These are phyloP conservation scores for Acacia pycnantha DNA, from an alignment of 331 rosid genomes.

Conservation along the genomic window DNA sequence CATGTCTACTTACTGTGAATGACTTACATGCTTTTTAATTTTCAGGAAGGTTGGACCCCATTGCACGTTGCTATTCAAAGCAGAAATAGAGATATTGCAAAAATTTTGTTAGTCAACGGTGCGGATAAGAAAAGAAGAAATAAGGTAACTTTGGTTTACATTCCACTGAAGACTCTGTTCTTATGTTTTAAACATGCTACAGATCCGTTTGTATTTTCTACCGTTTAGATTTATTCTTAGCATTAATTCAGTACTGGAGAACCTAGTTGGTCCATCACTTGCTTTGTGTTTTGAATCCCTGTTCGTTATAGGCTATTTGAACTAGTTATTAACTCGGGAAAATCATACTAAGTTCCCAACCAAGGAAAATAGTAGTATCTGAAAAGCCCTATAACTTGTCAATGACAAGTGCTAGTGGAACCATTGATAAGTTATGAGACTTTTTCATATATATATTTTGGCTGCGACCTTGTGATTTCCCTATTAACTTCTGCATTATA, in stretches of 20 bases:
- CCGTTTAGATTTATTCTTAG: constrained; percentile 11
- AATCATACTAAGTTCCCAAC: too few relatives aligned
- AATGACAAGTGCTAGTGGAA: too few relatives aligned
- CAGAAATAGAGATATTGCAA: constrained; percentile 79
- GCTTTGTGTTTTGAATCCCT: background rate
- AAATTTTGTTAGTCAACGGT: constrained; percentile 77
- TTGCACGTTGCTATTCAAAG: constrained; percentile 88
- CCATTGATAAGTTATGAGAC: too few relatives aligned
- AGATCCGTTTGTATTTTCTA: background rate
- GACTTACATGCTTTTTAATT: background rate
- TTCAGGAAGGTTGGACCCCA: constrained; percentile 96
- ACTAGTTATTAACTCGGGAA: too few relatives aligned
- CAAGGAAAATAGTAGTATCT: too few relatives aligned
- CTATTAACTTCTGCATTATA: too few relatives aligned
- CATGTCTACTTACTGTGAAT: background rate
- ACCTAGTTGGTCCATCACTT: constrained; percentile 4
- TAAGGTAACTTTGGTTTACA: constrained; percentile 53
- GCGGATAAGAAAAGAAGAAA: constrained; percentile 74
- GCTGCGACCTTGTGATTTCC: too few relatives aligned
- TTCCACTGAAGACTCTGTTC: background rate
- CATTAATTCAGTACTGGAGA: background rate
- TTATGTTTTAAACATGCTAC: background rate
- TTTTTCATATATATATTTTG: too few relatives aligned
- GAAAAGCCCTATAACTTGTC: too few relatives aligned
- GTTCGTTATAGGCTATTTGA: background rate